Evolutionary conservation across 2,329 filamentous ascomycete species (phyloP), one percentile per base, ranked within the genome.

Genomic region (Colletotrichum sp.): DNA sequence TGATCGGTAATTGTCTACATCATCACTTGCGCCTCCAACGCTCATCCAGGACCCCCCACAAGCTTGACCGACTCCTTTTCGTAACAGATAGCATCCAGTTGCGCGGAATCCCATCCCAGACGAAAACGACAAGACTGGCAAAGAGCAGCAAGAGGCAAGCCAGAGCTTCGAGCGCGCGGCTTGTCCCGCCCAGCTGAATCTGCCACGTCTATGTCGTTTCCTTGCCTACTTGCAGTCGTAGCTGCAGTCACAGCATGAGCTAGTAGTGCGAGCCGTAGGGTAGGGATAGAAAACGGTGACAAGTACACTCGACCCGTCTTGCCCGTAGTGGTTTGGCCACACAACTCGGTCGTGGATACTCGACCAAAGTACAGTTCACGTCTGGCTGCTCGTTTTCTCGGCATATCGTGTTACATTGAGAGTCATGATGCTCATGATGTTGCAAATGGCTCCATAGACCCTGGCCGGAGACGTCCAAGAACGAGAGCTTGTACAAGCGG

Each of bases 11-110:
- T 61, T 73, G 74, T 73, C 65, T 54, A 66, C 73, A 75, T 75
- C 73, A 75, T 75, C 70, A 73, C 65, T 75, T 58, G 15, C 66
- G 69, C 73, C 69, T 61, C 59, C 15, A 69, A 65, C 59, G 70
- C 43, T 66, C 70, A 51, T 27, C 21, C 31, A 66, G 18, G 57
- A 21, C 18, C 64, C 72, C 72, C 71, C 68, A 51, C 57, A 31
- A 63, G 63, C 62, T 51, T 67, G 68, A 63, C 69, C 62, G 69
- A 67, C 72, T 67, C 21, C 18, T 63, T 51, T 51, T 13, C 43
- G 29, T 34, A 61, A 34, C 43, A 18, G 8, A 6, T 24, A 51
- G 34, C 29, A 36, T 59, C 15, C n/a, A 58, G 62, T 66, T n/a
- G n/a, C 29, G 33, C 34, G 59, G 43, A 51, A 63, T 51, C 24